Conservation (phyloP, 306 rosid species). For the Vachellia pachyceras region DNA sequence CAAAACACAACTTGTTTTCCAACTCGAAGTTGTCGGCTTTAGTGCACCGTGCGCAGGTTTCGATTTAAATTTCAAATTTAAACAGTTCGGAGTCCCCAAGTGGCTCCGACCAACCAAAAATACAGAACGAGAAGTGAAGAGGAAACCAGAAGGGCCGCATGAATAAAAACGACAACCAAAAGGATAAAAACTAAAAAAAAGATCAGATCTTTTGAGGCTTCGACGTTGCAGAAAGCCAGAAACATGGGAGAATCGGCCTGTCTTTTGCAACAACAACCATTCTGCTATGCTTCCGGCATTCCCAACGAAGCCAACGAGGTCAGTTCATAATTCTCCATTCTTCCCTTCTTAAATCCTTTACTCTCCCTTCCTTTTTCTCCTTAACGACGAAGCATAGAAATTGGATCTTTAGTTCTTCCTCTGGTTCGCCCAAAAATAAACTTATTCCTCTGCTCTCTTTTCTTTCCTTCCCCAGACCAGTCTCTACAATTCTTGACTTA, state of each 20-base stretch:
- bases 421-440: not conserved
- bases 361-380: not conserved
- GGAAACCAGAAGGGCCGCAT: slow-evolving; percentile 40
- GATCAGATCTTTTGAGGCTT: slow-evolving; percentile 56
- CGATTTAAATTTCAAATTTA: slow-evolving; percentile 77
- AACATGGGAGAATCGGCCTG: slow-evolving; percentile 91
- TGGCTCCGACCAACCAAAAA: not conserved
- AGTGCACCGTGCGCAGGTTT: slow-evolving; percentile 39
- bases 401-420: slow-evolving; percentile 1
- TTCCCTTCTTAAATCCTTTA: not conserved
- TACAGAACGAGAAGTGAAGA: not conserved
- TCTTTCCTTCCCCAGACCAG: not conserved
- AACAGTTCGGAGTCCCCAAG: slow-evolving; percentile 32
- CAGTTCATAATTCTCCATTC: slow-evolving; percentile 41
- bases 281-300: slow-evolving; percentile 81
- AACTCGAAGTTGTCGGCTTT: slow-evolving; percentile 41
- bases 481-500: not conserved
- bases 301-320: slow-evolving; percentile 84
- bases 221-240: slow-evolving; percentile 19
- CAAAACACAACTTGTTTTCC: not conserved
- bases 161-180: slow-evolving; percentile 26
- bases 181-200: slow-evolving; percentile 25
- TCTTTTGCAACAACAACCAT: slow-evolving; percentile 83
- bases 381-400: not conserved
- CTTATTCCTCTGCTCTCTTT: slow-evolving; percentile 11